Base-by-base conservation (phyloP, 2,329 filamentous ascomycete genomes). In the Metarhizium guizhouense region DNA sequence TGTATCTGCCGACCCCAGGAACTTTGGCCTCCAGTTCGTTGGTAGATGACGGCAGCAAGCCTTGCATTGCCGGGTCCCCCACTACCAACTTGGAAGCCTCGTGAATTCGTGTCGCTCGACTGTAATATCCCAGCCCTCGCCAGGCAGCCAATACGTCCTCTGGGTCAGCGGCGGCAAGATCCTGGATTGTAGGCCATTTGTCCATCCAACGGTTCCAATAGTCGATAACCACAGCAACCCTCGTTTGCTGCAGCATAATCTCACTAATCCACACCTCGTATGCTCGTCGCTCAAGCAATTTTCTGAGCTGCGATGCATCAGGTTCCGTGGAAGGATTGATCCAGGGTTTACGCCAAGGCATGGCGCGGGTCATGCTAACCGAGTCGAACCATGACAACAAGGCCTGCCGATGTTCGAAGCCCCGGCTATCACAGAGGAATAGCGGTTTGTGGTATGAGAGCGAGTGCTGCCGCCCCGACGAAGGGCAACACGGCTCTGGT, bases 191-290 rank as follows among this genome's bases (percentile, higher is more conserved):
- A 0, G 82, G 81, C 81, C 82, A 86, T 55, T 76, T 75, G 1
- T 66, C 72, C 72, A 83, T 83, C 83, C 83, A 86, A 1, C 72
- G 73, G 34, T 78, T 81, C 79, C 82, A 86, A 65, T 86, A 86
- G 51, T 78, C 80, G 20, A 84, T 78, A 0, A 85, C 83, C 6
- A 77, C 78, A 2, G 79, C 75, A 4, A 86, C 83, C 32, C 83
- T 79, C 2, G 83, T 86, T 68, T 86, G 83, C 65, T 86, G 83
- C 11, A 85, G 74, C 83, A 86, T 86, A 61, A 85, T 80, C 69
- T 86, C 83, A 63, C 78, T 82, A 63, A 86, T 83, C 80, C 82
- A 85, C 50, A 86, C 82, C 65, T 85, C 77, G 68, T 86, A 86
- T 2, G 82, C 83, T 51, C 83, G 77, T 34, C 70, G 74, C 56